Evolutionary conservation across 2,329 filamentous ascomycete genomes (phyloP).

Genomic region (Sporothrix schenckii): DNA sequence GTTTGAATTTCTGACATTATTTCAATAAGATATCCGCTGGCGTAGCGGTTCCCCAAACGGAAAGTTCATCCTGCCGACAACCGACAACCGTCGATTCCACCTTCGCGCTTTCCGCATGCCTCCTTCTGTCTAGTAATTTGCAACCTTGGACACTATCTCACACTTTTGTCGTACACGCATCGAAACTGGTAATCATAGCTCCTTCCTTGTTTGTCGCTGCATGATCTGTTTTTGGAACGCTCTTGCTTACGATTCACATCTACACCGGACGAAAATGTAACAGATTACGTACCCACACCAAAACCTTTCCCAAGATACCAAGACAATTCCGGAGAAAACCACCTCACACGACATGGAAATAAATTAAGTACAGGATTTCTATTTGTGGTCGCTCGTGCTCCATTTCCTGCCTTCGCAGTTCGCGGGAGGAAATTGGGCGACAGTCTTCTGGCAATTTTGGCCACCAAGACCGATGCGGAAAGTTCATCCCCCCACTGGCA

Average conservation of each 20-base stretch:
- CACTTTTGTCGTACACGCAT: background rate
- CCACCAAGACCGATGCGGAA: background rate
- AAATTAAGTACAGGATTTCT: background rate
- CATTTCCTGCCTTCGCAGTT: background rate
- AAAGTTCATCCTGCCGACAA: background rate
- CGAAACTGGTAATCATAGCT: background rate
- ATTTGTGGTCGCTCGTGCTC: background rate
- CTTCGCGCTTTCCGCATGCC: background rate
- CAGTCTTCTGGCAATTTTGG: background rate
- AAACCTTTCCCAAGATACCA: background rate
- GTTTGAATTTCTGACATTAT: background rate
- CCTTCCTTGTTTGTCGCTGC: slow-evolving; percentile 18
- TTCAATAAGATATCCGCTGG: background rate
- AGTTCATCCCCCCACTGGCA: slow-evolving; percentile 9
- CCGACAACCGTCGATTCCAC: background rate
- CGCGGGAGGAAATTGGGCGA: background rate
- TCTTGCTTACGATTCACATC: background rate
- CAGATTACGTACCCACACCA: background rate
- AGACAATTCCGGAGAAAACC: background rate
- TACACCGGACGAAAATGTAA: slow-evolving; percentile 14
- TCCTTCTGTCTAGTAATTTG: background rate
- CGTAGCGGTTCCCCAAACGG: background rate
- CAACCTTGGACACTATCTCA: background rate
- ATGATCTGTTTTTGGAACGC: slow-evolving; percentile 21
- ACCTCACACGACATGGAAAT: background rate